phyloP scores from a whole-genome alignment of 192 early-diverging fungal genomes.

The Coemansia sp. region DNA sequence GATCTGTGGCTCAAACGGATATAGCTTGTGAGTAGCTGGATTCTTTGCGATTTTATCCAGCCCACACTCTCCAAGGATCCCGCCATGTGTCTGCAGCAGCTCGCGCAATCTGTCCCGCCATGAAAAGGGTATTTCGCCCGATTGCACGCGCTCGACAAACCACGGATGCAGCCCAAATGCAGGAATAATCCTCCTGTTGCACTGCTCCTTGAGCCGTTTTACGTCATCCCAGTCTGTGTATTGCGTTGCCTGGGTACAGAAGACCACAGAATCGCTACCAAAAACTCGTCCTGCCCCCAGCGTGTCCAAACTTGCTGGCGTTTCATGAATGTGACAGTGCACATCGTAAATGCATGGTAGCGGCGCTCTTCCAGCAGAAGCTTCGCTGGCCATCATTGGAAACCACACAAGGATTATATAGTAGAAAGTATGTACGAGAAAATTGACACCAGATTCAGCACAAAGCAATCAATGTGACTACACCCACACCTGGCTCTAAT shows the following conservation, averaged over 20 bases:
- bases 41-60: constrained; percentile 49
- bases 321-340: constrained; percentile 54
- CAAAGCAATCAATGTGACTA: constrained; percentile 14
- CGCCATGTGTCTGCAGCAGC: constrained; percentile 23
- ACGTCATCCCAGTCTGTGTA: constrained; percentile 46
- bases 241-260: constrained; percentile 45
- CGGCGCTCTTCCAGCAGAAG: background rate
- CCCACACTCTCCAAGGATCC: constrained; percentile 51
- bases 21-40: constrained; percentile 18
- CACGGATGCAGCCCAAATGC: constrained; percentile 56
- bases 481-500: constrained; percentile 29
- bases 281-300: background rate
- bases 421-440: constrained; percentile 23
- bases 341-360: constrained; percentile 24
- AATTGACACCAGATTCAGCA: constrained; percentile 32
- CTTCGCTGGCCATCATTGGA: background rate
- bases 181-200: constrained; percentile 19
- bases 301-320: constrained; percentile 8
- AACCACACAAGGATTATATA: background rate
- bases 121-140: constrained; percentile 25
- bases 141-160: constrained; percentile 40
- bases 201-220: constrained; percentile 15
- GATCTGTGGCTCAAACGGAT: constrained; percentile 43
- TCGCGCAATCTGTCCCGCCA: constrained; percentile 33
- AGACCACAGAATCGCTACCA: constrained; percentile 1